phyloP scores from a whole-genome alignment of 768 basidiomycete species.

The Holtermanniella nyarrowii region DNA sequence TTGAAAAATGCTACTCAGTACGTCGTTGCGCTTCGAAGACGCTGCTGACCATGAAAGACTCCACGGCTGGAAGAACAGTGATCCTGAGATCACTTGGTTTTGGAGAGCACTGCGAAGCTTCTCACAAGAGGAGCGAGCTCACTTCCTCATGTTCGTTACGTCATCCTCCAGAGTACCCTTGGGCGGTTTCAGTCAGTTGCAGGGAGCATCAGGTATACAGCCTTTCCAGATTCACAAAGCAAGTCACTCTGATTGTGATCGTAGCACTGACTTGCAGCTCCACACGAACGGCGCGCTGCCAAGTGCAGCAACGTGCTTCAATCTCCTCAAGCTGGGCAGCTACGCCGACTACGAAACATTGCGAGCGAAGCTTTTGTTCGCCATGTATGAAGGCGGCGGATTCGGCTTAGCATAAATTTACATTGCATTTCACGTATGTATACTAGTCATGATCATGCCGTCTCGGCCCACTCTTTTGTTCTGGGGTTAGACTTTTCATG shows the following conservation, averaged over 20 bases:
- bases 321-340: slow-evolving; percentile 54
- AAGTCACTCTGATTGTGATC: slow-evolving; percentile 48
- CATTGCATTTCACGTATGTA: background rate
- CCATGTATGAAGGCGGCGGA: slow-evolving; percentile 92
- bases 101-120: slow-evolving; percentile 98
- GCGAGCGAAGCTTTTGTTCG: slow-evolving; percentile 74
- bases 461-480: background rate
- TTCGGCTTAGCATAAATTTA: slow-evolving; percentile 63
- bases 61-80: slow-evolving; percentile 43
- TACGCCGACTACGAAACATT: slow-evolving; percentile 96
- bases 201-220: slow-evolving; percentile 60
- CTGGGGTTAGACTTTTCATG: background rate
- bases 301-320: slow-evolving; percentile 38
- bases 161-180: slow-evolving; percentile 83
- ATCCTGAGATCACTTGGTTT: slow-evolving; percentile 97
- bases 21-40: slow-evolving; percentile 1
- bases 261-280: slow-evolving; percentile 13
- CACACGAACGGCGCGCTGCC: slow-evolving; percentile 18
- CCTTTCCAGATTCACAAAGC: slow-evolving; percentile 93
- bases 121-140: slow-evolving; percentile 89
- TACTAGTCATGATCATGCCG: background rate
- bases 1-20: slow-evolving; percentile 40
- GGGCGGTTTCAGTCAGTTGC: slow-evolving; percentile 88
- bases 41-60: slow-evolving; percentile 11
- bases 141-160: slow-evolving; percentile 94